Conservation (phyloP, 2,329 filamentous ascomycete species). For the Geosmithia morbida region DNA sequence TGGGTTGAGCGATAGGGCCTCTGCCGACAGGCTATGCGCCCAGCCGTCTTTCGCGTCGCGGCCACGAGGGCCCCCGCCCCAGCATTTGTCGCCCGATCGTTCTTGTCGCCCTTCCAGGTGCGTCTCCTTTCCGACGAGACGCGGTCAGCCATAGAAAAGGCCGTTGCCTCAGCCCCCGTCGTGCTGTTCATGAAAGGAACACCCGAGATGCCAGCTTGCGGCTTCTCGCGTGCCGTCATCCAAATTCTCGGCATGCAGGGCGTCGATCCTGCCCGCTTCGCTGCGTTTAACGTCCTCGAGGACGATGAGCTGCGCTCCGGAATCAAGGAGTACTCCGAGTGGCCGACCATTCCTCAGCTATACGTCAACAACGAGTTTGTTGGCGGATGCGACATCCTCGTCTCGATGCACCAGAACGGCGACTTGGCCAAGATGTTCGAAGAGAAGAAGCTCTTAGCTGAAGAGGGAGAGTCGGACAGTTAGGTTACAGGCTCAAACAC, state of each 20-base stretch:
- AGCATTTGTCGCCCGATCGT: slow-evolving; percentile 5
- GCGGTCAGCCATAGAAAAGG: slow-evolving; percentile 74
- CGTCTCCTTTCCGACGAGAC: slow-evolving; percentile 73
- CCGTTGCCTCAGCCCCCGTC: slow-evolving; percentile 74
- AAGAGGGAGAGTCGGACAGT: slow-evolving; percentile 15
- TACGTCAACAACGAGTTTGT: slow-evolving; percentile 94
- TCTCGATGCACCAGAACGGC: slow-evolving; percentile 94
- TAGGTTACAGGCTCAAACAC: slow-evolving; percentile 6
- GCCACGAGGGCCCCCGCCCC: slow-evolving; percentile 3
- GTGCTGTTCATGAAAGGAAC: slow-evolving; percentile 99
- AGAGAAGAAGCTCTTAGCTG: slow-evolving; percentile 69
- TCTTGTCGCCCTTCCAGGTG: slow-evolving; percentile 24
- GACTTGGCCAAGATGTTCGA: slow-evolving; percentile 84
- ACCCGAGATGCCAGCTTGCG: slow-evolving; percentile 88
- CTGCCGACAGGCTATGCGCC: slow-evolving; percentile 21
- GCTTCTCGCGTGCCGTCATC: slow-evolving; percentile 88
- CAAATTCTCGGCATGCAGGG: slow-evolving; percentile 92
- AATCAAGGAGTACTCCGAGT: slow-evolving; percentile 98
- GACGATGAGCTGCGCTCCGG: slow-evolving; percentile 76
- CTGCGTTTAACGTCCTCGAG: slow-evolving; percentile 95
- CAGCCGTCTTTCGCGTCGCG: slow-evolving; percentile 13
- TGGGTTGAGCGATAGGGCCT: slow-evolving; percentile 12
- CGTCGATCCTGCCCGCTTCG: slow-evolving; percentile 88
- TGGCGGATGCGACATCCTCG: slow-evolving; percentile 92
- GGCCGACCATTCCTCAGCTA: slow-evolving; percentile 95